Base-by-base conservation (phyloP, 2,329 filamentous ascomycete genomes). In the Xylaria sp. region DNA sequence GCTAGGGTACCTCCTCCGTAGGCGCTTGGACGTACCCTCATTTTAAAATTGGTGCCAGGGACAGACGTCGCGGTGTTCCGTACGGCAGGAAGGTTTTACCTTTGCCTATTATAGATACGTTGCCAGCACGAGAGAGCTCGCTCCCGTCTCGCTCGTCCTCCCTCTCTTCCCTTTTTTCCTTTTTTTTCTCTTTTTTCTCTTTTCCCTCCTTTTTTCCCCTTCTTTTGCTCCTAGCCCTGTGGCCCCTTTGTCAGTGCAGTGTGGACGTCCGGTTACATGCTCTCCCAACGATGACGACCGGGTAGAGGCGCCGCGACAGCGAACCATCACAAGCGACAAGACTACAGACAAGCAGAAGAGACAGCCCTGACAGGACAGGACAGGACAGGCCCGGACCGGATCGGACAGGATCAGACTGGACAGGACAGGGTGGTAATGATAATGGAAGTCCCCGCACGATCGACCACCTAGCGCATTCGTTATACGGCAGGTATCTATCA, bases 401-500 rank as follows among this genome's bases (percentile, higher is more conserved):
- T 30, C 23, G 23, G 23, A 60, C 62, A 63, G 62, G 66, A 65
- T 62, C 23, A 30, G 23, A 30, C 23, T 30, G 23, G 23, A 30
- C 23, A 30, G 23, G 46, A 60, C 62, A 63, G 62, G 66, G 66
- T 62, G 51, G 65, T 67, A 65, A 68, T 68, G 59, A 65, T 59
- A 68, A 70, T 68, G 67, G 69, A 65, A 68, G 65, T 64, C 63
- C 64, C 68, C 65, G 64, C 65, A 67, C 65, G 69, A 71, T 70
- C 69, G 67, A 62, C 68, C 67, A 66, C 59, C 63, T 67, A 68
- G 66, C 67, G 65, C 64, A 68, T 66, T 66, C 67, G 66, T 66
- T 66, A 63, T 63, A 60, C 56, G 49, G 49, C 49, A 51, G 49
- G 49, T 51, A 51, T 51, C 49, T 34, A 51, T 64, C 65, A 62